Evolutionary conservation across 768 basidiomycete species (phyloP), one percentile per base, ranked within the genome.

Genomic region (Tulasnella calospora): DNA sequence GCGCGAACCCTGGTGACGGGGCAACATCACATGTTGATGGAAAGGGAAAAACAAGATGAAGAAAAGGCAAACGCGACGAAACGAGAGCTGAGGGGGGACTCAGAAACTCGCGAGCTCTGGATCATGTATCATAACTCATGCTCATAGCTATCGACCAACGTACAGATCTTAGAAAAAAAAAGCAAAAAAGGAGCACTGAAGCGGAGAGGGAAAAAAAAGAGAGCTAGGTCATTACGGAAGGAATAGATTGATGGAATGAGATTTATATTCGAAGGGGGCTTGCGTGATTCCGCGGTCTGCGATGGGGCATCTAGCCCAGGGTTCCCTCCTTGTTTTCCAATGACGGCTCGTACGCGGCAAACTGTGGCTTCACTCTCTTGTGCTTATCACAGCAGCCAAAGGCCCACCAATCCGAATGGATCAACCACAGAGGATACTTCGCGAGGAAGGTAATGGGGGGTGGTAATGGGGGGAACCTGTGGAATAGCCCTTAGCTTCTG

Each of bases 291-390:
- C 61, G 61, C 27, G 61, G 61, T 67, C 7, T n/a, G 55, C 7
- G n/a, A n/a, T 67, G 6, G 12, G 61, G 15, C 15, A 30, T 30
- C 61, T 67, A 67, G 61, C 61, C 61, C 33, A 67, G 61, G 61
- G 61, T 67, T 67, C 61, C 61, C 33, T 67, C 61, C 61, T 51
- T 55, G 33, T 41, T 44, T 44, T 55, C 73, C 73, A 55, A 47
- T 23, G 44, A 44, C 44, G 73, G 73, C 44, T 74, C 73, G 73
- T 74, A 74, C 17, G 73, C 73, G 19, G 46, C 46, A 27, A 74
- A 74, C 44, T 74, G 40, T 33, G 73, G 73, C 73, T 74, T 74
- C 27, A 74, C 44, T 36, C 33, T 47, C 33, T 21, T 44, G 33
- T 74, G 15, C 46, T 47, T 41, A 30, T 41, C 44, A 47, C 73